Base-by-base conservation (phyloP, 2,329 filamentous ascomycete species). In the Septoria petroselini region DNA sequence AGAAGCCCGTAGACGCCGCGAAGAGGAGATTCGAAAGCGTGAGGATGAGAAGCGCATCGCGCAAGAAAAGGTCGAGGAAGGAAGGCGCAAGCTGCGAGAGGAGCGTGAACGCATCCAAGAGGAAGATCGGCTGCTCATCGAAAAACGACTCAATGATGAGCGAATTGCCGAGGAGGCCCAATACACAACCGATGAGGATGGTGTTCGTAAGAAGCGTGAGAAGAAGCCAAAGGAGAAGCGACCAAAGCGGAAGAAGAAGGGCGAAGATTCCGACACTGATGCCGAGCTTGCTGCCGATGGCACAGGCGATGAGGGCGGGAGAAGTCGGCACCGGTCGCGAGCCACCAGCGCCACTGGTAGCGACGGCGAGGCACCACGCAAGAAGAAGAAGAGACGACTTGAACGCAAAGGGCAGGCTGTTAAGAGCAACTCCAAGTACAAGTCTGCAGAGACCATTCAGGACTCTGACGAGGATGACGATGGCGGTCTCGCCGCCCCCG, bases 21-120 rank as follows among this genome's bases (percentile, higher is more conserved):
- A 97, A 62, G 85, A 84, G 3, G 91, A 95, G 67, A 75, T 91
- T 15, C 80, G 78, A 53, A 82, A 81, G 53, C 84, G 88, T 5
- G 90, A 95, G 66, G 90, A 90, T 57, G 83, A 84, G 65, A 82
- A 84, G 35, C 76, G 82, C 58, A 82, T 80, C 60, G 79, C 79
- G 0, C 76, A 86, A 52, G 84, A 86, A 48, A 78, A 77, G 47
- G 86, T 90, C 58, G 78, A 79, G 25, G 87, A 91, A 66, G 79
- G 84, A 48, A 85, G 88, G 61, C 82, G 85, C 54, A 88, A 88
- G 71, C 85, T 97, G 57, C 81, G 83, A n/a, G 88, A 88, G 65
- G 91, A 97, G 68, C 84, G 91, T 52, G 83, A 88, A 59, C 82
- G 80, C 61, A 91, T 97, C 65, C 78, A 84, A 14, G 87, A 90